These are phyloP conservation scores for Sechiopsis laciniata DNA, from an alignment of 306 rosid species.

Conservation along the genomic window DNA sequence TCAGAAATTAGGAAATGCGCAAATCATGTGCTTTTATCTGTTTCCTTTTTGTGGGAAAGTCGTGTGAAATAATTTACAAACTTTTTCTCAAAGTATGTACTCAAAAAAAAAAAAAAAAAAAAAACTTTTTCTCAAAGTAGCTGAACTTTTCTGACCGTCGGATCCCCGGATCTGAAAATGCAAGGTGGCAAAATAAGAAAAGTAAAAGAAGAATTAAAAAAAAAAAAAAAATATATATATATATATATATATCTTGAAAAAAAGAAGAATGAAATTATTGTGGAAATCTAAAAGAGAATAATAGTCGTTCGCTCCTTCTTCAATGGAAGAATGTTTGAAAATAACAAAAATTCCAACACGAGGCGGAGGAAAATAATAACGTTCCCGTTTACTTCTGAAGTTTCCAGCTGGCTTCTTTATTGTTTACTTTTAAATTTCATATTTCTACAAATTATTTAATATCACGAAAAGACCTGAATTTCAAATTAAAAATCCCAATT, in stretches of 20 bases:
- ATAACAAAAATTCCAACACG: not conserved
- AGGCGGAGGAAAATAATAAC: not conserved
- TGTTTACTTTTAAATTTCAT: not conserved
- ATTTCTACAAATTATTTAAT: not conserved
- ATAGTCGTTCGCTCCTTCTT: not conserved
- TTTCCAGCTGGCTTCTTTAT: slow-evolving; percentile 14
- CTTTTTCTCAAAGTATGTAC: too few species aligned
- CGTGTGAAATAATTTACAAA: not conserved
- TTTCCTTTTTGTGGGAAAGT: not conserved
- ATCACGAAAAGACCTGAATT: not conserved
- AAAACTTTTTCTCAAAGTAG: too few species aligned
- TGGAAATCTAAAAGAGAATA: not conserved
- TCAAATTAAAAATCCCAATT: not conserved
- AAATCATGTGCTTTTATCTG: not conserved
- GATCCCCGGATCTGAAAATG: not conserved
- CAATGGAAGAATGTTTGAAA: slow-evolving; percentile 14
- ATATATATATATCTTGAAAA: too few species aligned
- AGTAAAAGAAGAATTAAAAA: not conserved
- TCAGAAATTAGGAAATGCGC: not conserved
- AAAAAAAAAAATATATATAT: not conserved
- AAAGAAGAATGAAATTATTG: not conserved
- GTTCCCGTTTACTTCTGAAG: not conserved
- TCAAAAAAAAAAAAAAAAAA: too few species aligned
- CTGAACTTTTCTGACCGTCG: not conserved
- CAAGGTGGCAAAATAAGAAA: not conserved